Conservation (phyloP, 225 moss, liverwort and hornwort species). For the Sphagnum contortum region DNA sequence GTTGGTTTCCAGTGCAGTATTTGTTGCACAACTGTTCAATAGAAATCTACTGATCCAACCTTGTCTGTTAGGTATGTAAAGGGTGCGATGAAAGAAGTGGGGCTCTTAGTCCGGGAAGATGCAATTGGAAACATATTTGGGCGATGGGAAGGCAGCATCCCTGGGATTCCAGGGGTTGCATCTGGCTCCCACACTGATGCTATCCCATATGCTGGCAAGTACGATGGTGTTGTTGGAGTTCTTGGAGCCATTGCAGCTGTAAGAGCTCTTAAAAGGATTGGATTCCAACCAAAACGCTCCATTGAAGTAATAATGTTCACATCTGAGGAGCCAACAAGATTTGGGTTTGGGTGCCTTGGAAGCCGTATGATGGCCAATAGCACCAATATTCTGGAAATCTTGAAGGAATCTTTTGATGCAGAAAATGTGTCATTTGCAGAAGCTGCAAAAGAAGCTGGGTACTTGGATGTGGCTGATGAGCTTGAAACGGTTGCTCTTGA, state of each 20-base stretch:
- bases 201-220: conserved; percentile 80
- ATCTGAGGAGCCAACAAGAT: conserved; percentile 95
- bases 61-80: conserved; percentile 58
- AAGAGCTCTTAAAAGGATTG: conserved; percentile 45
- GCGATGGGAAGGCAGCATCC: conserved; percentile 67
- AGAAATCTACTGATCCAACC: neutral
- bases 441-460: conserved; percentile 72
- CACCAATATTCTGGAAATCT: conserved; percentile 41
- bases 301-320: conserved; percentile 94
- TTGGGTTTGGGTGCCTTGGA: conserved; percentile 96
- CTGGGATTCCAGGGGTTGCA: conserved; percentile 44
- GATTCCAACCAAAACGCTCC: conserved; percentile 54
- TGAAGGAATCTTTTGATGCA: conserved; percentile 43
- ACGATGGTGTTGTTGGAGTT: conserved; percentile 85
- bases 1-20: too few relatives aligned
- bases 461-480: conserved; percentile 31
- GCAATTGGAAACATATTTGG: conserved; percentile 77
- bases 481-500: conserved; percentile 45
- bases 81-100: conserved; percentile 58
- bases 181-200: conserved; percentile 95
- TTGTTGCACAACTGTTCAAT: too few relatives aligned
- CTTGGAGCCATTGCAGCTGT: conserved; percentile 83
- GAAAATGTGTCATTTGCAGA: conserved; percentile 69
- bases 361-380: conserved; percentile 76
- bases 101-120: conserved; percentile 70